Conservation (phyloP, 768 basidiomycete species). For the Suillus occidentalis region DNA sequence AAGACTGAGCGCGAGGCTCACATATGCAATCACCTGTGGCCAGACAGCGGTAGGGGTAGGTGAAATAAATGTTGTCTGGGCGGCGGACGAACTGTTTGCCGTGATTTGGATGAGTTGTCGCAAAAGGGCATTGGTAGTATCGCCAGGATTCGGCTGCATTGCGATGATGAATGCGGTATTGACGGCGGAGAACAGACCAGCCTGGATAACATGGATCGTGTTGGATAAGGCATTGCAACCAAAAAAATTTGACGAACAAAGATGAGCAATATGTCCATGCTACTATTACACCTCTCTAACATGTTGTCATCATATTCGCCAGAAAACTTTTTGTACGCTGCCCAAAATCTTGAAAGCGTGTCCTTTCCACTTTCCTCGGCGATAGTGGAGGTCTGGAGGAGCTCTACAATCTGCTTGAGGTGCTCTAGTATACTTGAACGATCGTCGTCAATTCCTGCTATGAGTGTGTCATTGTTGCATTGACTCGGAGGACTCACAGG, state of each 20-base stretch:
- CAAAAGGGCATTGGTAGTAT: conserved; percentile 13
- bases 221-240: background rate
- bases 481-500: too few species aligned
- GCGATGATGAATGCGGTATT: conserved; percentile 14
- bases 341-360: background rate
- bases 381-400: background rate
- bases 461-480: too few species aligned
- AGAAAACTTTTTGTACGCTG: background rate
- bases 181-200: conserved; percentile 19
- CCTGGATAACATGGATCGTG: background rate
- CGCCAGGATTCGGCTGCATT: conserved; percentile 14
- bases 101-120: conserved; percentile 5
- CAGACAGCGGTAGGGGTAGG: background rate
- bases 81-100: too few species aligned
- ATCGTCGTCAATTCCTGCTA: too few species aligned
- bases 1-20: conserved; percentile 12
- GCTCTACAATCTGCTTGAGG: background rate
- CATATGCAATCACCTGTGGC: conserved; percentile 13
- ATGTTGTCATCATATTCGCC: background rate
- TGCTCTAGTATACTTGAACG: too few species aligned
- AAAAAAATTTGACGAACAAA: too few species aligned
- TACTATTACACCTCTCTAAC: background rate
- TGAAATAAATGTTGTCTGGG: too few species aligned
- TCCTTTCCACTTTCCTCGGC: background rate
- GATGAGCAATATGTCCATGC: background rate